A percentile compares a stretch with the other conserved stretches of the same genome.
phyloP scores from a whole-genome alignment of 1,284 basidiomycete genomes.

The Pulveroboletus sp. region DNA sequence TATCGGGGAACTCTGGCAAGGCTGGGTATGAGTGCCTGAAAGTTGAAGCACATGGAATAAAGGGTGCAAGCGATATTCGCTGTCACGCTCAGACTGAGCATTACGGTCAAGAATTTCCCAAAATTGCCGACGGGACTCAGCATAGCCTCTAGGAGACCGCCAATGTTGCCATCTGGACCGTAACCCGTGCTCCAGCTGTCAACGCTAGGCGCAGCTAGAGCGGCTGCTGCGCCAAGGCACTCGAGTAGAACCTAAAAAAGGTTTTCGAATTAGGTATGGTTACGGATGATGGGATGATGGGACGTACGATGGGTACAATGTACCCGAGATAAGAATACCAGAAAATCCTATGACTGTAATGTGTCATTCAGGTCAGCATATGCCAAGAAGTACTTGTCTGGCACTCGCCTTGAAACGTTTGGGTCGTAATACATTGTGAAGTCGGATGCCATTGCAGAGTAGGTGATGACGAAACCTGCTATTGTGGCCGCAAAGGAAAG shows the following conservation, averaged over 20 bases:
- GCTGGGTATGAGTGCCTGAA: slow-evolving; percentile 78
- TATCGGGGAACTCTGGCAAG: slow-evolving; percentile 76
- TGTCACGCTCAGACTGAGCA: slow-evolving; percentile 77
- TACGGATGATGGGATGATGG: background rate
- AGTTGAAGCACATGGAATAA: slow-evolving; percentile 82
- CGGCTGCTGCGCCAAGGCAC: slow-evolving; percentile 75
- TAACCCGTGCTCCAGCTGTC: slow-evolving; percentile 70
- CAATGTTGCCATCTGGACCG: slow-evolving; percentile 58
- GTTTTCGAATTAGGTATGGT: background rate
- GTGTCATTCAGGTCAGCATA: slow-evolving; percentile 2
- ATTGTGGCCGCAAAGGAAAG: slow-evolving; percentile 68
- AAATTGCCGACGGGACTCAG: slow-evolving; percentile 70
- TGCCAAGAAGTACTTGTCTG: background rate
- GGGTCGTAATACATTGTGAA: slow-evolving; percentile 70
- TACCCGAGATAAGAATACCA: slow-evolving; percentile 75
- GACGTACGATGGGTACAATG: slow-evolving; percentile 62
- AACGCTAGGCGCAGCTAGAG: slow-evolving; percentile 58
- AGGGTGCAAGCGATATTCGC: slow-evolving; percentile 86
- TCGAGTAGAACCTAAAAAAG: slow-evolving; percentile 54
- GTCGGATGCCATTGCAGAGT: slow-evolving; percentile 66
- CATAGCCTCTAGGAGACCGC: slow-evolving; percentile 77
- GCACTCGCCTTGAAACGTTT: slow-evolving; percentile 53
- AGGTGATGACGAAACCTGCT: slow-evolving; percentile 76
- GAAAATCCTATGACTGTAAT: slow-evolving; percentile 66
- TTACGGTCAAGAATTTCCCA: slow-evolving; percentile 86